Evolutionary conservation across 768 basidiomycete species (phyloP).

Genomic region (Lentinula edodes): DNA sequence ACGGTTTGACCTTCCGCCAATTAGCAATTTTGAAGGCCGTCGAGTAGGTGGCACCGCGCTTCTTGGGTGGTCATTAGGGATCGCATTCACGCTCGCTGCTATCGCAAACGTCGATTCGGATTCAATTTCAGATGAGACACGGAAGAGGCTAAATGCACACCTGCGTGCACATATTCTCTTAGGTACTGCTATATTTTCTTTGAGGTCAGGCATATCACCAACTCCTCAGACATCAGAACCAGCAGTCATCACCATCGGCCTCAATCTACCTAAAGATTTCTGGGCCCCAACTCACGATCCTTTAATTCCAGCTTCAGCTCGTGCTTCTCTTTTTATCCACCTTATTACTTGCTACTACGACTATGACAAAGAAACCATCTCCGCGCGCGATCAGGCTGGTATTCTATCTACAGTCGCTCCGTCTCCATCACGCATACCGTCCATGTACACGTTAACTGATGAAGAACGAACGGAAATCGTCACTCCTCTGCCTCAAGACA

Average conservation of each 20-base stretch:
- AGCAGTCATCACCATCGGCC: constrained; percentile 20
- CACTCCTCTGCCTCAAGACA: not conserved
- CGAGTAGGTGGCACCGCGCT: constrained; percentile 22
- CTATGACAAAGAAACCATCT: constrained; percentile 21
- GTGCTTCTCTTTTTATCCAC: constrained; percentile 16
- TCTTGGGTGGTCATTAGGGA: constrained; percentile 31
- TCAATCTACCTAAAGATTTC: constrained; percentile 14
- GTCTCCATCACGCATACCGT: constrained; percentile 14
- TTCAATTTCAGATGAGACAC: constrained; percentile 13
- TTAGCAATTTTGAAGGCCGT: constrained; percentile 3
- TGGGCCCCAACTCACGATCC: constrained; percentile 21
- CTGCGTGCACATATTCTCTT: constrained; percentile 21
- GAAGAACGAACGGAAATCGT: constrained; percentile 11
- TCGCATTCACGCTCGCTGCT: constrained; percentile 16
- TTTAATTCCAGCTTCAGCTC: constrained; percentile 16
- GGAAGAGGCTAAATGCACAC: constrained; percentile 12
- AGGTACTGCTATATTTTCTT: constrained; percentile 15
- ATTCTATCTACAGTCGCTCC: constrained; percentile 20
- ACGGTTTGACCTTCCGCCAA: constrained; percentile 19
- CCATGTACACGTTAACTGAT: constrained; percentile 18
- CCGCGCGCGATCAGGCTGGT: constrained; percentile 12
- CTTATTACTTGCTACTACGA: constrained; percentile 28
- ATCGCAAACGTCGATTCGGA: constrained; percentile 14
- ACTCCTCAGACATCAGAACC: constrained; percentile 15
- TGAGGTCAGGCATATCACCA: not conserved